These are phyloP conservation scores for Pleurotus platypus DNA, from an alignment of 768 basidiomycete species.

Conservation along the genomic window DNA sequence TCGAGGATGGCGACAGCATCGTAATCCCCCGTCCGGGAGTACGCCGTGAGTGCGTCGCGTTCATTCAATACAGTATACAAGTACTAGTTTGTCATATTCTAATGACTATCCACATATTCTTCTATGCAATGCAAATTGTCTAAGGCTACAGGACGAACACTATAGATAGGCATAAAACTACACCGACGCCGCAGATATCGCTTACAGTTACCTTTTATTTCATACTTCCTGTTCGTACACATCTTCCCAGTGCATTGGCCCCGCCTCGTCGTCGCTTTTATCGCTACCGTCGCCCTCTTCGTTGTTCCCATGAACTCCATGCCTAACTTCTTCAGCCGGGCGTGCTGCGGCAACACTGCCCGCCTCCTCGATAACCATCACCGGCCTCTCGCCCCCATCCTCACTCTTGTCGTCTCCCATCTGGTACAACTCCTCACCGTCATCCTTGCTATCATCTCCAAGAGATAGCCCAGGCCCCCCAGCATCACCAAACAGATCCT, in stretches of 20 bases:
- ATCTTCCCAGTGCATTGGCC: constrained; percentile 34
- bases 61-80: no score
- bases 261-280: constrained; percentile 49
- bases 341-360: constrained; percentile 32
- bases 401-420: constrained; percentile 40
- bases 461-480: constrained; percentile 21
- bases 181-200: not conserved
- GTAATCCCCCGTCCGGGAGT: no score
- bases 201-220: constrained; percentile 4
- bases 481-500: constrained; percentile 65
- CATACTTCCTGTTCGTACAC: constrained; percentile 76
- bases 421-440: constrained; percentile 33
- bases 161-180: not conserved
- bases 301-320: constrained; percentile 21
- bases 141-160: not conserved
- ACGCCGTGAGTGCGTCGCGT: no score
- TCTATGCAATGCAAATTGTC: not conserved
- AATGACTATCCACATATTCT: not conserved
- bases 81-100: no score
- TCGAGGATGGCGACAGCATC: constrained; percentile 22
- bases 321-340: constrained; percentile 16
- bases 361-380: constrained; percentile 44
- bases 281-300: constrained; percentile 43
- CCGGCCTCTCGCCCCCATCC: constrained; percentile 22
- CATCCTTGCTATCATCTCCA: constrained; percentile 35